Percentiles rank a stretch among this genome's conserved stretches.
Evolutionary conservation across 805 yeast species (phyloP).

Genomic region (Cyberlindnera mycetangii): DNA sequence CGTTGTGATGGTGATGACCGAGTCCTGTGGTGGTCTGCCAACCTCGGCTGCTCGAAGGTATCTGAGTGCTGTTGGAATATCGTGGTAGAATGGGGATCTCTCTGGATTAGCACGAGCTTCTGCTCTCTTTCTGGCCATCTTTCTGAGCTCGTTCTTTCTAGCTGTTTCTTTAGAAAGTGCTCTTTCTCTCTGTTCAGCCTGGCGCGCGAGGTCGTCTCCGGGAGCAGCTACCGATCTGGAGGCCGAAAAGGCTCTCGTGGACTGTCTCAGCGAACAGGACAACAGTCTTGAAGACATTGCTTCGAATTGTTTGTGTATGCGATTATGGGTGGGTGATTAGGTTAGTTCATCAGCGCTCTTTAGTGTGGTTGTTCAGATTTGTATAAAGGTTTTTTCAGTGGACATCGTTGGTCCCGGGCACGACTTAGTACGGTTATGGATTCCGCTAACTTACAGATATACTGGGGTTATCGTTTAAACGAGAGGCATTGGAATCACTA

Average conservation of each 20-base stretch:
- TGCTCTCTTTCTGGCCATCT: conserved; percentile 34
- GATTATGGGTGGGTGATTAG: not conserved
- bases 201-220: conserved; percentile 28
- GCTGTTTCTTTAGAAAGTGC: conserved; percentile 25
- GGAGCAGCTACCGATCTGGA: conserved; percentile 18
- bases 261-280: conserved; percentile 56
- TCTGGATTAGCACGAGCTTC: conserved; percentile 42
- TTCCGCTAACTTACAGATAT: not conserved
- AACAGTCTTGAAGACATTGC: conserved; percentile 7
- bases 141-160: conserved; percentile 35
- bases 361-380: not conserved
- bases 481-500: not conserved
- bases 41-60: conserved; percentile 88
- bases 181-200: conserved; percentile 30
- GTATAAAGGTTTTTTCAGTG: conserved; percentile 2
- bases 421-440: too few relatives aligned
- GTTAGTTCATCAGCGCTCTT: too few relatives aligned
- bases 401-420: conserved; percentile 7
- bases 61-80: conserved; percentile 66
- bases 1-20: conserved; percentile 66
- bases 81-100: conserved; percentile 64
- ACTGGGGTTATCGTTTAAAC: too few relatives aligned
- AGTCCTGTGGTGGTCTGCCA: conserved; percentile 71
- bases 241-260: conserved; percentile 18
- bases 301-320: not conserved